Evolutionary conservation across 352 stramenopile species (phyloP).

Genomic region (Phytophthora quininea): DNA sequence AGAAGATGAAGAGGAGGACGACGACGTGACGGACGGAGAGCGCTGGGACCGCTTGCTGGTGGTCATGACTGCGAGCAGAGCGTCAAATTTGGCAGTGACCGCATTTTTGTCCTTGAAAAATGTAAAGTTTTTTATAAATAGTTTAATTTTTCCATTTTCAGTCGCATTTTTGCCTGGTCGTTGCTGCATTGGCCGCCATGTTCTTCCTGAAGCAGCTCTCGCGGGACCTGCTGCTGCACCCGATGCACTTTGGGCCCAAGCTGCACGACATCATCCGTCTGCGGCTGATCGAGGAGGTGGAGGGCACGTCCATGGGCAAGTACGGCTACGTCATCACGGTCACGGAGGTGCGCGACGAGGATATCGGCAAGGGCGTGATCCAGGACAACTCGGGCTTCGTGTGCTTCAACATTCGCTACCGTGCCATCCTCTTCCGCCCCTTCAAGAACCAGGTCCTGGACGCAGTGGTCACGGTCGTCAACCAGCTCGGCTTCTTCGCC

Average conservation of each 20-base stretch:
- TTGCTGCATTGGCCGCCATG: conserved; percentile 40
- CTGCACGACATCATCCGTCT: conserved; percentile 96
- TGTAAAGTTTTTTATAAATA: too few species aligned
- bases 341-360: conserved; percentile 95
- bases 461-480: conserved; percentile 96
- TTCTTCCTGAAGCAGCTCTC: conserved; percentile 91
- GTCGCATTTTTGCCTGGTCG: neutral
- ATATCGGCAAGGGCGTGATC: conserved; percentile 97
- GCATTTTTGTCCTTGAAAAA: too few species aligned
- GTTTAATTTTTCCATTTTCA: too few species aligned
- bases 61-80: conserved; percentile 16
- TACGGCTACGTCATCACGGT: conserved; percentile 98
- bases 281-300: conserved; percentile 96
- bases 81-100: too few species aligned
- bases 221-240: conserved; percentile 94
- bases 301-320: conserved; percentile 95
- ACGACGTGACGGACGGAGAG: conserved; percentile 57
- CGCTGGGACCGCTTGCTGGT: conserved; percentile 38
- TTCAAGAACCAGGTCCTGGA: conserved; percentile 99
- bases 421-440: conserved; percentile 95
- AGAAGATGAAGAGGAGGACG: neutral
- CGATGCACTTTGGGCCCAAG: conserved; percentile 96
- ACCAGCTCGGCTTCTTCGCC: conserved; percentile 96
- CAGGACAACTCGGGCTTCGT: conserved; percentile 98
- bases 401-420: conserved; percentile 97